Evolutionary conservation across 805 yeast species (phyloP).

Genomic region (Metschnikowia baotianmanensis): DNA sequence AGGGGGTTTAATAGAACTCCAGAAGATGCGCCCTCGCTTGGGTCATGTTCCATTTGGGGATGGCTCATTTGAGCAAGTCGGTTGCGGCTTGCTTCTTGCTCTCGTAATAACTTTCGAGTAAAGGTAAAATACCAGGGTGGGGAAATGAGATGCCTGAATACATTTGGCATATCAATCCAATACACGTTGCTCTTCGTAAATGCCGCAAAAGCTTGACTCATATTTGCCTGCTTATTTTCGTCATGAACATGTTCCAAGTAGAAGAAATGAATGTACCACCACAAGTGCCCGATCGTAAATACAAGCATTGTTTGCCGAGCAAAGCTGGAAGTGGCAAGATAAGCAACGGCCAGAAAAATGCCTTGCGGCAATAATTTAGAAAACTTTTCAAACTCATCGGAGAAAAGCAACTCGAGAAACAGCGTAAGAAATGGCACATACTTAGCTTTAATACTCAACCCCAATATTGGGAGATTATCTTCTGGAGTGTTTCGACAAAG

Average conservation of each 20-base stretch:
- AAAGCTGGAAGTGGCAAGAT: constrained; percentile 10
- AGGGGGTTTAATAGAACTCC: too few relatives aligned
- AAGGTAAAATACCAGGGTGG: constrained; percentile 12
- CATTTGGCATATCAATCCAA: constrained; percentile 6
- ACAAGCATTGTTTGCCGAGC: constrained; percentile 19
- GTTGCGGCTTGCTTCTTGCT: constrained; percentile 1
- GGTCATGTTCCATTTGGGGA: not conserved
- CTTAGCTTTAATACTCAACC: constrained; percentile 41
- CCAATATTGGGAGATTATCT: constrained; percentile 37
- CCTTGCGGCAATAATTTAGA: constrained; percentile 1
- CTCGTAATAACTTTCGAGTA: not conserved
- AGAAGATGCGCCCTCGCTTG: too few relatives aligned
- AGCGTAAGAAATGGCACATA: constrained; percentile 38
- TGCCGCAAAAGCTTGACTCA: constrained; percentile 2
- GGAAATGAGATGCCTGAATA: constrained; percentile 5
- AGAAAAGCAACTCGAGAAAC: constrained; percentile 12
- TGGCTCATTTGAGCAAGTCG: not conserved
- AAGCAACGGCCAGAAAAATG: constrained; percentile 4
- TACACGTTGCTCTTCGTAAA: not conserved
- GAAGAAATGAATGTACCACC: constrained; percentile 32
- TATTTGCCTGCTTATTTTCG: constrained; percentile 1
- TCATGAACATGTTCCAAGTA: constrained; percentile 9
- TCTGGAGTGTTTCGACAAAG: constrained; percentile 48
- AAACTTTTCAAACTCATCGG: constrained; percentile 13
- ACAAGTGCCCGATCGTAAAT: constrained; percentile 27